Evolutionary conservation across 345 rosid genomes (phyloP), one percentile per base, ranked within the genome.

Genomic region (Salix suchowensis): DNA sequence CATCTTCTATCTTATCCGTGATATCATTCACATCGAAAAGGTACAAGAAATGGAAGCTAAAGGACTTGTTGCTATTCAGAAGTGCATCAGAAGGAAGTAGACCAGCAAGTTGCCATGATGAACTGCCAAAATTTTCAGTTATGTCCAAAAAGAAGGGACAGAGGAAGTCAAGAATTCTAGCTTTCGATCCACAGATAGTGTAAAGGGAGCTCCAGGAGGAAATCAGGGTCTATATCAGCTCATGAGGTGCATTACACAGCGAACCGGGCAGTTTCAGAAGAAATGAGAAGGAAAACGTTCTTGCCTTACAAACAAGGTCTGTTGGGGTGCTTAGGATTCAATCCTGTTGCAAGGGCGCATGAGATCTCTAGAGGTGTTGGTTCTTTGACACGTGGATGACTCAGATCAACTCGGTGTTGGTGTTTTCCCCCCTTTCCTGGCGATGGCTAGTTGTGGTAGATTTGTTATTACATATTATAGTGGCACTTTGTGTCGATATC

Each of bases 1-100:
- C 84, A n/a, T 77, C 89, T 39, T 78, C 92, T 1, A 64, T 93
- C 52, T 76, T 93, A 40, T 90, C 99, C 0, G 92, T 93, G 2
- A 81, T 92, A 32, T 83, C 97, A 9, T 90, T 87, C 69, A 80
- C 96, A 1, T 23, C 68, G 13, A 85, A 82, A 76, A 82, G 82
- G 0, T 81, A 84, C 78, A 87, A 81, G 74, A 93, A 96, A 82
- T 96, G 99, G 99, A 93, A 88, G 76, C 79, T 96, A 65, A 91
- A 86, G 79, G 97, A 96, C 77, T 85, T 96, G 0, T 71, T 93
- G 64, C 74, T 95, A 21, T 96, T 93, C 80, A 85, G 99, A 62
- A 96, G 98, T 24, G 97, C 98, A 0, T 96, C 98, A 0, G 98
- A 96, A 76, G 98, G 99, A 6, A 83, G 97, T 54, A 92, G 94